A percentile compares a stretch with the other conserved stretches of the same genome.
Conservation (phyloP, 1,139 yeast species). For the Magnusiomyces fungicola region DNA sequence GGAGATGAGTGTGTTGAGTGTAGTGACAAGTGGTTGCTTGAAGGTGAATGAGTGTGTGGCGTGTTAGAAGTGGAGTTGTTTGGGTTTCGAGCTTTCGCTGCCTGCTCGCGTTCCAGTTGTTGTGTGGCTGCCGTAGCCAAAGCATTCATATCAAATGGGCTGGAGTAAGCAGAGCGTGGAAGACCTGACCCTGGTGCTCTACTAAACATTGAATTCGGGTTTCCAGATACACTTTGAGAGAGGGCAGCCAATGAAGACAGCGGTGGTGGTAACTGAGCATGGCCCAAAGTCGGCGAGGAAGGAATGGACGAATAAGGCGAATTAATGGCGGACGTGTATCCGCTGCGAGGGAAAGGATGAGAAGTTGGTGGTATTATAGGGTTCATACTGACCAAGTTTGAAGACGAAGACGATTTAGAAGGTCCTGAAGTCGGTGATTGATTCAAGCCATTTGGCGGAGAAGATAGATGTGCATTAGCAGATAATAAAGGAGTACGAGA, state of each 20-base stretch:
- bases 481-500: not conserved
- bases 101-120: constrained; percentile 49
- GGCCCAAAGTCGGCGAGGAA: constrained; percentile 18
- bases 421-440: not conserved
- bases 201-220: not conserved
- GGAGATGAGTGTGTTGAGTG: constrained; percentile 57
- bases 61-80: constrained; percentile 6
- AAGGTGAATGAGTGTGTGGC: constrained; percentile 18
- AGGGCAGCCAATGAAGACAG: not conserved
- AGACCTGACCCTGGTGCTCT: constrained; percentile 16
- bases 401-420: constrained; percentile 2
- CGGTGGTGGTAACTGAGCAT: not conserved
- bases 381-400: constrained; percentile 3
- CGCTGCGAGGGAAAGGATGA: constrained; percentile 12
- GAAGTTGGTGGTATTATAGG: not conserved
- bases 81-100: not conserved
- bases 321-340: constrained; percentile 16
- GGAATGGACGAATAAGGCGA: constrained; percentile 21
- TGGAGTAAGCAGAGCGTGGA: constrained; percentile 17
- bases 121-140: constrained; percentile 79
- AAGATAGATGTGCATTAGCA: not conserved
- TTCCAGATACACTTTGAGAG: not conserved
- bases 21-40: constrained; percentile 28
- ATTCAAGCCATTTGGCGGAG: not conserved
- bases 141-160: constrained; percentile 59